Base-by-base conservation (phyloP, 2,329 filamentous ascomycete species). In the Chrysoporthe deuterocubensis region DNA sequence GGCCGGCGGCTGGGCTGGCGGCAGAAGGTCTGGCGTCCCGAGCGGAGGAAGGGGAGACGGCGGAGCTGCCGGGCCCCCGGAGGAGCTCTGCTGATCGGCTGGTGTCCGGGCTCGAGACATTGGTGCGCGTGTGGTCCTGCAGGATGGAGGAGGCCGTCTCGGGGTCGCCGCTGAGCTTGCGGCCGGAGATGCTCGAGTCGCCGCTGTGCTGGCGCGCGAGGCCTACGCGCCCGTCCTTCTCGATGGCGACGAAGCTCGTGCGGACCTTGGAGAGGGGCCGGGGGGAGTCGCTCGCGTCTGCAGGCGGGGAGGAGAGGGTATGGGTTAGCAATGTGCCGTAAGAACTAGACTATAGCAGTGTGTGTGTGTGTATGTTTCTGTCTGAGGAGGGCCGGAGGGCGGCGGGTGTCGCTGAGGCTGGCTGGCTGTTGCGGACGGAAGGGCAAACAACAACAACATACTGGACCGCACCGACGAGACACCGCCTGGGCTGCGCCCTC, bases 241-340 rank as follows among this genome's bases (percentile, higher is more conserved):
- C 90, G 58, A 94, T 85, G 21, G 90, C 87, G 64, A 94, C 86
- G 76, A 94, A 94, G 76, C 83, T 92, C 48, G 91, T 91, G 72
- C 91, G 87, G 56, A 94, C 89, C 78, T 91, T 92, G 70, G 91
- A 92, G 52, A 93, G 84, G 34, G 89, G 91, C 74, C 90, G 84
- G 43, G 88, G 86, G 21, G 86, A 87, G 44, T 84, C 82, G 67
- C 79, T 74, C 56, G 76, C 76, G 71, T 74, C 75, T 66, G 78
- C n/a, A 43, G 40, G 18, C 34, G 21, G 5, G 34, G 7, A 14
- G 21, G 32, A 43, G 7, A 59, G 43, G 43, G 37, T 26, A 16
- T n/a, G 43, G 50, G 54, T 66, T 67, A 70, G 66, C 57, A 46
- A 43, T 64, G 60, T 26, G 18, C 4, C n/a, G 52, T 6, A 37